Percentiles rank a stretch among this genome's conserved stretches.
Evolutionary conservation across 805 yeast species (phyloP).

Genomic region (Starmerella bombicola): DNA sequence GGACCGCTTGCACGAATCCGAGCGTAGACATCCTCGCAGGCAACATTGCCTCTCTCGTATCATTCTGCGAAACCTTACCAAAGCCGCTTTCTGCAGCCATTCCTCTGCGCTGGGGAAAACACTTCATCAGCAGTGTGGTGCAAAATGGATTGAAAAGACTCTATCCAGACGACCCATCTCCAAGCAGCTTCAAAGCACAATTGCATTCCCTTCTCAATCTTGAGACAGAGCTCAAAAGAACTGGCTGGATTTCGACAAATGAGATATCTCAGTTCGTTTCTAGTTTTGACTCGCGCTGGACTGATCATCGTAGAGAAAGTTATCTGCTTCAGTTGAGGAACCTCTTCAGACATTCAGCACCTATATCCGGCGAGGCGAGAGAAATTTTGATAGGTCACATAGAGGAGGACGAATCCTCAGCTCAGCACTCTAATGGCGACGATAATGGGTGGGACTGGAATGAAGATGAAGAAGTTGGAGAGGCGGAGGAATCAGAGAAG

Average conservation of each 20-base stretch:
- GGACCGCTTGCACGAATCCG: not conserved
- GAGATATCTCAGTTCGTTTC: slow-evolving; percentile 11
- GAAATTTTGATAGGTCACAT: not conserved
- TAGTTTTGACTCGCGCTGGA: slow-evolving; percentile 13
- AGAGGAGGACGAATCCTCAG: slow-evolving; percentile 1
- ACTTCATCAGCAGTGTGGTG: slow-evolving; percentile 6
- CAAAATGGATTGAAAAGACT: slow-evolving; percentile 12
- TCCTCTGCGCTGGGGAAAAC: slow-evolving; percentile 3
- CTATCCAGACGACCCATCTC: slow-evolving; percentile 12
- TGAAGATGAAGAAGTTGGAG: slow-evolving; percentile 18
- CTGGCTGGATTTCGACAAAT: slow-evolving; percentile 7
- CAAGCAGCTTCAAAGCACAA: slow-evolving; percentile 5
- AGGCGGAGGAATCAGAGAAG: slow-evolving; percentile 1
- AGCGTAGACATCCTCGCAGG: not conserved
- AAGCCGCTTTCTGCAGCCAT: not conserved
- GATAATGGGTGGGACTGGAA: slow-evolving; percentile 23
- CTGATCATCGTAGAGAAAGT: slow-evolving; percentile 6
- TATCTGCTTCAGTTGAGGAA: not conserved
- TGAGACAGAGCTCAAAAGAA: slow-evolving; percentile 3
- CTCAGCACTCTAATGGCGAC: not conserved
- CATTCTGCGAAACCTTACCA: not conserved
- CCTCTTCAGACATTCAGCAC: not conserved
- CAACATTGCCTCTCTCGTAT: not conserved
- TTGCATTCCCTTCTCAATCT: slow-evolving; percentile 10
- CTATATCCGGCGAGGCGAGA: not conserved